Percentiles rank a stretch among this genome's conserved stretches.
These are phyloP conservation scores for Aureobasidium namibiae DNA, from an alignment of 2,329 filamentous ascomycete genomes.

Conservation along the genomic window DNA sequence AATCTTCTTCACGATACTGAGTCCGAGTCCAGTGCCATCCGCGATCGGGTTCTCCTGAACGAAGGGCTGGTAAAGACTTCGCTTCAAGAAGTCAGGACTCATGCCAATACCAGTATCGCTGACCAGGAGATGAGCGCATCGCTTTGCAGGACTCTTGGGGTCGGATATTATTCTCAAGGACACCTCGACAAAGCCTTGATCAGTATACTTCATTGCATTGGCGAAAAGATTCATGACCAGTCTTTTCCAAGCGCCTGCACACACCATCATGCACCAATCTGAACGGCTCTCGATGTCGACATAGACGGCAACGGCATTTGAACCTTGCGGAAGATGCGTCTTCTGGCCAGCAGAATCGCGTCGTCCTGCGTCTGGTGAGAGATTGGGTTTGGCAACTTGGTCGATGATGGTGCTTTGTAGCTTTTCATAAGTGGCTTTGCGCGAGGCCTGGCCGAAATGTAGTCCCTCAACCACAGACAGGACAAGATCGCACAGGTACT, in stretches of 20 bases:
- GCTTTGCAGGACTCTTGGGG: background rate
- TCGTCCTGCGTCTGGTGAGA: background rate
- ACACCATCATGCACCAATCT: slow-evolving; percentile 3
- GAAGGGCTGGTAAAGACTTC: slow-evolving; percentile 26
- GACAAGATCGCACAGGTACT: background rate
- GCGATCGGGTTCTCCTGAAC: slow-evolving; percentile 26
- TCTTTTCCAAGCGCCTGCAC: slow-evolving; percentile 28
- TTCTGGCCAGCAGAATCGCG: background rate
- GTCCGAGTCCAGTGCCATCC: slow-evolving; percentile 27
- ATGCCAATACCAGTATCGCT: slow-evolving; percentile 29
- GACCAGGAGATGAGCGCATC: slow-evolving; percentile 13
- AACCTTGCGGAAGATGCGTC: background rate
- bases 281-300: background rate
- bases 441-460: slow-evolving; percentile 1
- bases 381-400: background rate
- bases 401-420: background rate
- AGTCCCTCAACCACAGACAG: background rate
- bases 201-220: slow-evolving; percentile 40
- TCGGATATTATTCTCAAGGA: background rate
- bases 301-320: background rate
- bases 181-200: slow-evolving; percentile 29
- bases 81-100: slow-evolving; percentile 22
- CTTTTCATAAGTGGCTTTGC: background rate
- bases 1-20: slow-evolving; percentile 27
- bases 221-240: slow-evolving; percentile 39